These are phyloP conservation scores for Podospora appendiculata DNA, from an alignment of 495 filamentous ascomycete species.

Conservation along the genomic window DNA sequence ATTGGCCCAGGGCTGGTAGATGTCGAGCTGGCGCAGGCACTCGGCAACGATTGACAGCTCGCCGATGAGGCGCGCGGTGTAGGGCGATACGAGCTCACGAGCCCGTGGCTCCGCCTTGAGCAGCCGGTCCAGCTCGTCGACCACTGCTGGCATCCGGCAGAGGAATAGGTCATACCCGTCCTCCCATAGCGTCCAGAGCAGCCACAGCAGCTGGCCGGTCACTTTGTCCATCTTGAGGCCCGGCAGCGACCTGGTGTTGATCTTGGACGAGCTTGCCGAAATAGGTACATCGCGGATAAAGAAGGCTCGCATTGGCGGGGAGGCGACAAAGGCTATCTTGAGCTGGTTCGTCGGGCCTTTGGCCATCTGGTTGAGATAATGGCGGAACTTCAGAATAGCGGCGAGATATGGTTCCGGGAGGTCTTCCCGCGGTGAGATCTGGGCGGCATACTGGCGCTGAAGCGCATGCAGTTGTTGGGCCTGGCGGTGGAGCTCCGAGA, in stretches of 20 bases:
- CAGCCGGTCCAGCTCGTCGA: slow-evolving; percentile 40
- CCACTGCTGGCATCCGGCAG: slow-evolving; percentile 18
- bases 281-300: slow-evolving; percentile 8
- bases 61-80: slow-evolving; percentile 26
- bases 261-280: background rate
- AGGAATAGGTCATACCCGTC: slow-evolving; percentile 19
- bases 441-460: slow-evolving; percentile 1
- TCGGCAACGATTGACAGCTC: slow-evolving; percentile 37
- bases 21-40: slow-evolving; percentile 31
- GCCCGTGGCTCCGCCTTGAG: slow-evolving; percentile 27
- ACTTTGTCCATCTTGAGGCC: slow-evolving; percentile 4
- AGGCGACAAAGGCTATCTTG: slow-evolving; percentile 13
- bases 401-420: slow-evolving; percentile 6
- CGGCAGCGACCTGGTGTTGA: background rate
- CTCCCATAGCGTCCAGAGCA: slow-evolving; percentile 22
- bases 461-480: slow-evolving; percentile 1
- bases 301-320: slow-evolving; percentile 28
- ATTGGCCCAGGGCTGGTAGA: slow-evolving; percentile 43
- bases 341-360: background rate
- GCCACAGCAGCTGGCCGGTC: slow-evolving; percentile 21
- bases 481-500: slow-evolving; percentile 8
- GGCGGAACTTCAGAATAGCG: slow-evolving; percentile 6
- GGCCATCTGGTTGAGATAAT: background rate
- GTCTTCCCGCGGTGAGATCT: slow-evolving; percentile 2
- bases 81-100: slow-evolving; percentile 29